Evolutionary conservation across 768 basidiomycete species (phyloP), one percentile per base, ranked within the genome.

Genomic region (Xerocomellus intermedius): DNA sequence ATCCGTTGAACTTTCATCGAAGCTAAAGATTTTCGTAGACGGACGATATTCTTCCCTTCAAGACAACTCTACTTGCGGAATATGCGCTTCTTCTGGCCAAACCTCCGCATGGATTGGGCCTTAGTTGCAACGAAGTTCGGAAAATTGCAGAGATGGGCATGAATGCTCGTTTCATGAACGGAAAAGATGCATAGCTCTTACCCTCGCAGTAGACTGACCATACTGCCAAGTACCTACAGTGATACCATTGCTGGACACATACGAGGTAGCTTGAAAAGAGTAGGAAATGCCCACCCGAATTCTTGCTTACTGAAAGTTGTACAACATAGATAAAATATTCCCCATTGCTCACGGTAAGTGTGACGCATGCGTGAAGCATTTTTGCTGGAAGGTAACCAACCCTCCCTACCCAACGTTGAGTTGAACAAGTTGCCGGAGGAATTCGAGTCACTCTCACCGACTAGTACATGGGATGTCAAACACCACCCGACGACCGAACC

Each of bases 41-140:
- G 32, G 91, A 93, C 65, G 91, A 94, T 66, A 83, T 78, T 5
- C 82, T 94, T 17, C 84, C 85, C 0, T 93, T 93, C 72, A 81
- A 82, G 24, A 92, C 84, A 9, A 84, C 86, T 4, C 75, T 93
- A 2, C 64, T 85, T 0, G 89, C 77, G 4, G 91, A 94, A 67
- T 94, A 94, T 58, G 89, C 91, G 0, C 73, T 93, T 7, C 79
- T 94, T 35, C 74, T 93, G 50, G 91, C 91, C 0, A 67, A 73
- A 22, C 75, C 82, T n/a, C 91, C 91, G 0, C 63, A 82, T 30
- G 91, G 91, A 3, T 76, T 94, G 3, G 91, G 88, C 1, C 70
- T 93, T 43, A 72, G 73, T 0, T 79, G 85, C 58, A 73, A 68
- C 0, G 82, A 90, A 58, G 79, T 93, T 5, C 67, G 58, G 47